Percentiles rank a stretch among this genome's conserved stretches.
phyloP scores from a whole-genome alignment of 129 eudicot species.

The Pseudognaphalium luteoalbum region DNA sequence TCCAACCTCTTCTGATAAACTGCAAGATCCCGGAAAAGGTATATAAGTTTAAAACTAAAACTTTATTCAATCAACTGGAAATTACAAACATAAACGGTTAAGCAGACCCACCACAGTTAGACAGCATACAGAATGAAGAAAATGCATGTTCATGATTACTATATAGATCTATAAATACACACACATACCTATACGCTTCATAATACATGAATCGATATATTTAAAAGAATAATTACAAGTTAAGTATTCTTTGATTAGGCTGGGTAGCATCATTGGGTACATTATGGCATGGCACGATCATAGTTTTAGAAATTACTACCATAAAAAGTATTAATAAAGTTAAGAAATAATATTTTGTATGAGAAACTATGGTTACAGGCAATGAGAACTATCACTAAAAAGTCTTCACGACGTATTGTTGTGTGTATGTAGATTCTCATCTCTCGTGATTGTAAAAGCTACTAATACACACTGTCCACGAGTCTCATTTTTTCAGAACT shows the following conservation, averaged over 20 bases:
- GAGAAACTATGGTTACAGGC: not conserved
- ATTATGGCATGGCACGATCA: not conserved
- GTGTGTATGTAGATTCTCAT: not conserved
- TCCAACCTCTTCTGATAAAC: constrained; percentile 11
- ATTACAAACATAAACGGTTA: not conserved
- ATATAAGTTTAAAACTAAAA: not conserved
- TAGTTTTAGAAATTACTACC: not conserved
- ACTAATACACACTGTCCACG: not conserved
- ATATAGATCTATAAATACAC: not conserved
- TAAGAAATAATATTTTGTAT: not conserved
- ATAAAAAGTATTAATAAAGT: not conserved
- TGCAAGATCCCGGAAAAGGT: constrained; percentile 9
- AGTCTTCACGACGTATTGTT: too few species aligned
- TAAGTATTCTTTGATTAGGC: not conserved
- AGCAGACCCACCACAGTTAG: not conserved
- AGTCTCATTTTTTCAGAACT: not conserved
- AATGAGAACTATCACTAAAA: not conserved
- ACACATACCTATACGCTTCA: not conserved
- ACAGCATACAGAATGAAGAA: not conserved
- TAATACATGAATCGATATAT: not conserved
- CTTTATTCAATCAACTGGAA: not conserved
- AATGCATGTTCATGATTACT: not conserved
- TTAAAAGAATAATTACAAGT: not conserved
- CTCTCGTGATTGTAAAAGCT: not conserved
- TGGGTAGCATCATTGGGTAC: not conserved